Evolutionary conservation across 345 rosid genomes (phyloP).

Genomic region (Dipteronia sinensis): DNA sequence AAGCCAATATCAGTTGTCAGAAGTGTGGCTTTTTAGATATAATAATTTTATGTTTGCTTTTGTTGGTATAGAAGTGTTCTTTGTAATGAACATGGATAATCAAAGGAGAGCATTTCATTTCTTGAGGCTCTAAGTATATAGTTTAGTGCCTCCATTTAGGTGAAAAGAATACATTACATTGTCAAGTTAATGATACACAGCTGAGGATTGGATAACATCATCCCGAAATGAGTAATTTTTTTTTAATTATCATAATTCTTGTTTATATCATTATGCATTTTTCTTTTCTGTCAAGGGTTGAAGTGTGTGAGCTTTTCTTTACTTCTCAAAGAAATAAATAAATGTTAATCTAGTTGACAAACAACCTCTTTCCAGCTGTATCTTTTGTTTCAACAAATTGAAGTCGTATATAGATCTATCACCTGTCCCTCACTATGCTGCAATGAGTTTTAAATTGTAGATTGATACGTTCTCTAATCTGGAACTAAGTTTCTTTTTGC

Average conservation of each 20-base stretch:
- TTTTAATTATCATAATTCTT: not conserved
- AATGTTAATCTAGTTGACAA: not conserved
- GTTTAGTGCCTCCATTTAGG: no score
- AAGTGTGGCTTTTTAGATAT: no score
- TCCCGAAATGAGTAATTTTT: no score
- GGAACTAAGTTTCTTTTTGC: not conserved
- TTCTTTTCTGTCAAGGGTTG: not conserved
- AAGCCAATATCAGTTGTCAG: no score
- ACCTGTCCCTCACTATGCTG: not conserved
- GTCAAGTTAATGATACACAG: no score
- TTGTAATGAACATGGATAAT: no score
- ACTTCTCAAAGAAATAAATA: not conserved
- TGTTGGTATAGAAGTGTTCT: no score
- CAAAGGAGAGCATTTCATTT: no score
- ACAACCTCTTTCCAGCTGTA: not conserved
- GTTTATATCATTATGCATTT: not conserved
- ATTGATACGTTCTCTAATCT: not conserved
- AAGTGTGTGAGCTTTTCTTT: not conserved
- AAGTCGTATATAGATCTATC: not conserved
- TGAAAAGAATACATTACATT: no score
- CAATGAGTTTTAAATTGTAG: not conserved
- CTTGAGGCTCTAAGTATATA: no score
- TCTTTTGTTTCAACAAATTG: not conserved
- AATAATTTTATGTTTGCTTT: no score
- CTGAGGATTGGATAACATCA: no score